Percentiles rank a stretch among this genome's conserved stretches.
phyloP scores from a whole-genome alignment of 2,329 filamentous ascomycete genomes.

The Colletotrichum simmondsii region DNA sequence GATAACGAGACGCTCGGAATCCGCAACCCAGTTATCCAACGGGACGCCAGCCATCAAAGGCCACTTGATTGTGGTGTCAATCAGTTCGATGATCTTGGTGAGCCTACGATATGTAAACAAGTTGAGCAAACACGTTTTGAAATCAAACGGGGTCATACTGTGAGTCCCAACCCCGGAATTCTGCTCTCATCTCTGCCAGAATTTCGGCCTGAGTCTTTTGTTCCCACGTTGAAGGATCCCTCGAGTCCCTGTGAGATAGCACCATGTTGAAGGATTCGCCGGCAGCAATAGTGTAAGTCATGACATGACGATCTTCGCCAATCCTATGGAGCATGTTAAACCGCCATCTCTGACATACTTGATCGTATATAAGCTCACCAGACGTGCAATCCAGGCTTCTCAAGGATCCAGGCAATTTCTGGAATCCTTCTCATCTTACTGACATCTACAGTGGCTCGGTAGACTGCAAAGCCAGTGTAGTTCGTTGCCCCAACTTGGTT shows the following conservation, averaged over 20 bases:
- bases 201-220: conserved; percentile 36
- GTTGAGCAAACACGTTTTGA: not conserved
- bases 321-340: conserved; percentile 43
- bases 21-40: conserved; percentile 61
- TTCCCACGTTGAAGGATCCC: conserved; percentile 45
- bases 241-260: conserved; percentile 51
- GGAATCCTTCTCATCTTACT: conserved; percentile 47
- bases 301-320: conserved; percentile 53
- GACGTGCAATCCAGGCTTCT: conserved; percentile 50
- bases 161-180: conserved; percentile 47
- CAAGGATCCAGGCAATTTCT: conserved; percentile 50
- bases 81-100: conserved; percentile 47
- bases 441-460: conserved; percentile 52
- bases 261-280: conserved; percentile 59
- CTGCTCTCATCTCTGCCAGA: conserved; percentile 45
- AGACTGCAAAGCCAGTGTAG: conserved; percentile 52
- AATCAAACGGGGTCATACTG: conserved; percentile 33
- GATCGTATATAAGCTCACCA: conserved; percentile 41
- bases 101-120: conserved; percentile 38
- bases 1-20: conserved; percentile 65
- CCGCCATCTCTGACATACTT: not conserved
- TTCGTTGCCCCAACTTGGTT: conserved; percentile 31
- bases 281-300: conserved; percentile 55
- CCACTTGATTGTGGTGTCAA: conserved; percentile 47
- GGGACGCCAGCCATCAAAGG: conserved; percentile 41